These are phyloP conservation scores for Nidularia pulvinata DNA, from an alignment of 768 basidiomycete genomes.

Conservation along the genomic window DNA sequence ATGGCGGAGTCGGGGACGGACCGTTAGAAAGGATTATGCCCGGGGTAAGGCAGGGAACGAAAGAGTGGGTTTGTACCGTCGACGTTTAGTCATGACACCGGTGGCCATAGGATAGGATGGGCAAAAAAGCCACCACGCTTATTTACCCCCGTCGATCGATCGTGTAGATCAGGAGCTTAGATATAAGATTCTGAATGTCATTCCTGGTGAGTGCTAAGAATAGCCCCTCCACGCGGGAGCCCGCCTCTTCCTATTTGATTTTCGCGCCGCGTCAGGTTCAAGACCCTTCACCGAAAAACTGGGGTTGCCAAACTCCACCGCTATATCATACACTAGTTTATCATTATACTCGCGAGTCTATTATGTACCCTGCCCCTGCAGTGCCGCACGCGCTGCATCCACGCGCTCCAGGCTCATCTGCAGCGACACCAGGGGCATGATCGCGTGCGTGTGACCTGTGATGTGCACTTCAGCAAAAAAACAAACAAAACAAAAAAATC, in stretches of 20 bases:
- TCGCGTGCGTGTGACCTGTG: conserved; percentile 24
- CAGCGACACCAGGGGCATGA: conserved; percentile 42
- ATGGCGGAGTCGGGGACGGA: too few species aligned
- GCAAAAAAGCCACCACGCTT: too few species aligned
- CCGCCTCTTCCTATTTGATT: too few species aligned
- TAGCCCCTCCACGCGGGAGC: background rate
- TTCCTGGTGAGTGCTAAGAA: background rate
- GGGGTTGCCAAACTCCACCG: background rate
- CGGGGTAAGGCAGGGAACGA: too few species aligned
- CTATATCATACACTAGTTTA: background rate
- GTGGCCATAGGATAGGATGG: too few species aligned
- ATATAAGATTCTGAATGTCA: background rate
- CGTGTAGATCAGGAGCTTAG: background rate
- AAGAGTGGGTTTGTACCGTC: too few species aligned
- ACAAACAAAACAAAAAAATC: background rate
- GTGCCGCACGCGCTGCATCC: conserved; percentile 25
- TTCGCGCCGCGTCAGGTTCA: too few species aligned
- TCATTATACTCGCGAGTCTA: background rate
- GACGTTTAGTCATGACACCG: too few species aligned
- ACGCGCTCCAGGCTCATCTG: conserved; percentile 50
- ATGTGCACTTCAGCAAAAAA: background rate
- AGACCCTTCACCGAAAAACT: too few species aligned
- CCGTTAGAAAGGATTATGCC: too few species aligned
- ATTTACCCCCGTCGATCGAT: background rate
- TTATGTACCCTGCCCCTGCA: background rate